A percentile compares a stretch with the other conserved stretches of the same genome.
Evolutionary conservation across 257 asterid species (phyloP).

Genomic region (Jasminum sambac): DNA sequence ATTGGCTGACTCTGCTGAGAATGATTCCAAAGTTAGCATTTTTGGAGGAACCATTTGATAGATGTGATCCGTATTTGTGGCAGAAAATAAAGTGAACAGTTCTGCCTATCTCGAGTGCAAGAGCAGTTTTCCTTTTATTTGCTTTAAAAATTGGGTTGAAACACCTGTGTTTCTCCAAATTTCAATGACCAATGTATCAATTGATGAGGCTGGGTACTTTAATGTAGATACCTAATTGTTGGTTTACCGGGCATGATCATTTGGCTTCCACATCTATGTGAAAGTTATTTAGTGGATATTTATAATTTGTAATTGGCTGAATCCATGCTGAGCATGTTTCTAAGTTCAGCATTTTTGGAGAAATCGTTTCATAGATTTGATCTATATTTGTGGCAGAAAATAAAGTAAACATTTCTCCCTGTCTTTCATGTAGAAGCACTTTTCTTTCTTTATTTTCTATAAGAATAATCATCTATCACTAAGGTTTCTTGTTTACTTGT

Average conservation of each 20-base stretch:
- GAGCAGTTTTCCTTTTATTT: not conserved
- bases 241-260: not conserved
- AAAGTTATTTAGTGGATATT: not conserved
- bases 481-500: not conserved
- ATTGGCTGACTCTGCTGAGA: conserved; percentile 1
- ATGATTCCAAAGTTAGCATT: not conserved
- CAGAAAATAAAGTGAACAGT: conserved; percentile 2
- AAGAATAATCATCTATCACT: not conserved
- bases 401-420: not conserved
- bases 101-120: not conserved
- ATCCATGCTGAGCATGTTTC: not conserved
- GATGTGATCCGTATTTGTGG: conserved; percentile 1
- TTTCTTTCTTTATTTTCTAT: not conserved
- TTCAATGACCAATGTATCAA: conserved; percentile 5
- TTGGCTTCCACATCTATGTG: conserved; percentile 3
- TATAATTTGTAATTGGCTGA: not conserved
- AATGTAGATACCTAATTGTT: not conserved
- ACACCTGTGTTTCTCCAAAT: not conserved
- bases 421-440: not conserved
- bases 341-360: not conserved
- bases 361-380: not conserved
- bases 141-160: not conserved
- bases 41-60: not conserved
- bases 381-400: conserved; percentile 7
- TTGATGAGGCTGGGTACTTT: not conserved